Percentiles rank a stretch among this genome's conserved stretches.
These are phyloP conservation scores for Saccharomycopsis javanensis DNA, from an alignment of 805 yeast genomes.

Conservation along the genomic window DNA sequence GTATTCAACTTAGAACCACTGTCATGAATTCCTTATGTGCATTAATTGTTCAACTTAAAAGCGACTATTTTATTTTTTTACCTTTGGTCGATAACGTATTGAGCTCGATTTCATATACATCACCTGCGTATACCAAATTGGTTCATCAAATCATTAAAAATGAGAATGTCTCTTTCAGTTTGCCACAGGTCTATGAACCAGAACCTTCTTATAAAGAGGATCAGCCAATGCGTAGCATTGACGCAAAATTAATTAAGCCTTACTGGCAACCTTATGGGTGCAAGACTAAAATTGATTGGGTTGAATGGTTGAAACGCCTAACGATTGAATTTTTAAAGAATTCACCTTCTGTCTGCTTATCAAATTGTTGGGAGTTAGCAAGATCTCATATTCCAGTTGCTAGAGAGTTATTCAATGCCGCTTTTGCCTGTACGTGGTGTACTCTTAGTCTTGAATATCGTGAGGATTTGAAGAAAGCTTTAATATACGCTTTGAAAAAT, in stretches of 20 bases:
- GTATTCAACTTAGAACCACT: slow-evolving; percentile 52
- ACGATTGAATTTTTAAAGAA: slow-evolving; percentile 81
- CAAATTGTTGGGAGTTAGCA: slow-evolving; percentile 88
- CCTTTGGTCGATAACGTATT: slow-evolving; percentile 69
- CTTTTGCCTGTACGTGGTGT: slow-evolving; percentile 93
- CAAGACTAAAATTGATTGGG: slow-evolving; percentile 93
- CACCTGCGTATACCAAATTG: slow-evolving; percentile 69
- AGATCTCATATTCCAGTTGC: slow-evolving; percentile 82
- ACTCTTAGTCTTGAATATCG: slow-evolving; percentile 83
- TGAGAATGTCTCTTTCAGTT: slow-evolving; percentile 42
- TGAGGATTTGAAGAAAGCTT: slow-evolving; percentile 76
- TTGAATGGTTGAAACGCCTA: slow-evolving; percentile 87
- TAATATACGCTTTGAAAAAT: slow-evolving; percentile 83
- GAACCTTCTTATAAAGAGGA: slow-evolving; percentile 13
- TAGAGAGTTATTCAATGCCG: slow-evolving; percentile 82
- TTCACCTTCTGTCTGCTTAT: slow-evolving; percentile 86
- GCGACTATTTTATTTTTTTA: slow-evolving; percentile 75
- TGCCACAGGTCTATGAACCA: slow-evolving; percentile 12
- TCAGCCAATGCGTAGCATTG: slow-evolving; percentile 27
- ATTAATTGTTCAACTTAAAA: slow-evolving; percentile 69
- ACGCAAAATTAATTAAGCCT: slow-evolving; percentile 53
- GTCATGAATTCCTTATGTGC: slow-evolving; percentile 75
- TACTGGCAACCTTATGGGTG: slow-evolving; percentile 91
- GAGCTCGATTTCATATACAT: slow-evolving; percentile 53
- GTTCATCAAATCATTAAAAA: slow-evolving; percentile 70